These are phyloP conservation scores for Tetrapisispora taiwanensis DNA, from an alignment of 805 yeast species.

Conservation along the genomic window DNA sequence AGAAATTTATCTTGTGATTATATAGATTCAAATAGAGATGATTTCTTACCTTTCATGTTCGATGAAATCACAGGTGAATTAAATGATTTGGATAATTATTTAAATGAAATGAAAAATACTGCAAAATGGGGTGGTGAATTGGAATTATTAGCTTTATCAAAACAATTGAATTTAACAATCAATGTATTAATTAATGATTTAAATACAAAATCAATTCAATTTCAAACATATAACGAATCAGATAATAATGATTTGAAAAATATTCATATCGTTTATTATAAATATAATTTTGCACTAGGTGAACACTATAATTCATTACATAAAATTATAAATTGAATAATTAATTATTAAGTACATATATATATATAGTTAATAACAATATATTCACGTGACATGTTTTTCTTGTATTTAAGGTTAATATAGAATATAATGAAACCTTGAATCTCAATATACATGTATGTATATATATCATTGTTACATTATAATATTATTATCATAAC, in stretches of 20 bases:
- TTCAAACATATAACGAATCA: conserved; percentile 45
- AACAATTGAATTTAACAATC: conserved; percentile 63
- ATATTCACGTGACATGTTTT: neutral
- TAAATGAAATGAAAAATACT: conserved; percentile 57
- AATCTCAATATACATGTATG: no score
- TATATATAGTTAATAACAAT: neutral
- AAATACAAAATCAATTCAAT: neutral
- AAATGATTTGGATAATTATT: conserved; percentile 57
- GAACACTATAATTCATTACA: conserved; percentile 86
- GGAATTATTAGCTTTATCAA: conserved; percentile 75
- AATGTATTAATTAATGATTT: conserved; percentile 70
- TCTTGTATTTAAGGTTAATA: neutral
- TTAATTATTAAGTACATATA: neutral
- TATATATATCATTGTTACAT: no score
- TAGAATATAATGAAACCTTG: no score
- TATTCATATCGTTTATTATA: conserved; percentile 67
- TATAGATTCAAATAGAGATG: conserved; percentile 54
- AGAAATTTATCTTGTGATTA: conserved; percentile 57
- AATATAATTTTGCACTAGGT: conserved; percentile 80
- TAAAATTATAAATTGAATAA: conserved; percentile 24
- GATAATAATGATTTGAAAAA: conserved; percentile 28
- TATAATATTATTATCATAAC: no score
- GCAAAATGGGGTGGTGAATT: conserved; percentile 95
- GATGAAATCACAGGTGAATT: conserved; percentile 64
- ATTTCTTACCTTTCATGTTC: conserved; percentile 71